These are phyloP conservation scores for Glomus cerebriforme DNA, from an alignment of 192 early-diverging fungal genomes.

Conservation along the genomic window DNA sequence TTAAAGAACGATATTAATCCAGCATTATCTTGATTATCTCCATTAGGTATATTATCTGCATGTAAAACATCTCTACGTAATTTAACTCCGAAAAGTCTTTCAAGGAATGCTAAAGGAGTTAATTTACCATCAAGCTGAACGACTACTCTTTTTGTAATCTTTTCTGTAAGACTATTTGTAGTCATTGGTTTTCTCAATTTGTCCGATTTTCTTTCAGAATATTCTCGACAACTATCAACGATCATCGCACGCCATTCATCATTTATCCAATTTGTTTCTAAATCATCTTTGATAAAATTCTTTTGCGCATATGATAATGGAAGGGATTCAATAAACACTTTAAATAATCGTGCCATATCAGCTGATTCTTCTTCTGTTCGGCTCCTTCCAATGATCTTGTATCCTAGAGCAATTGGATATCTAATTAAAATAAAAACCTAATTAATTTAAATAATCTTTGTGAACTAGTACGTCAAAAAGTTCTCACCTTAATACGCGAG, in stretches of 20 bases:
- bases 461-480: not conserved
- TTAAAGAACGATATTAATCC: not conserved
- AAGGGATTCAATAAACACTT: not conserved
- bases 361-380: not conserved
- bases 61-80: slow-evolving; percentile 17
- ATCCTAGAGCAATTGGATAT: slow-evolving; percentile 16
- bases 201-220: not conserved
- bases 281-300: not conserved
- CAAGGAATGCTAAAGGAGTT: slow-evolving; percentile 13
- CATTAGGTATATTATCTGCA: not conserved
- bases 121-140: slow-evolving; percentile 15
- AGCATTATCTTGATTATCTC: not conserved
- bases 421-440: not conserved
- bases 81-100: slow-evolving; percentile 16
- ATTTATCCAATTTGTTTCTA: slow-evolving; percentile 9
- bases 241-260: slow-evolving; percentile 4
- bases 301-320: not conserved
- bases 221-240: not conserved
- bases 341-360: not conserved
- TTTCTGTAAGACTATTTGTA: not conserved
- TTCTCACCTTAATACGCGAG: slow-evolving; percentile 1
- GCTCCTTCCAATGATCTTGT: slow-evolving; percentile 12
- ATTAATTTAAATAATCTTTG: not conserved
- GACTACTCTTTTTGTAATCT: not conserved
- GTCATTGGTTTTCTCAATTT: slow-evolving; percentile 8